Conservation (phyloP, 768 basidiomycete species). For the Termitomyces sp. region DNA sequence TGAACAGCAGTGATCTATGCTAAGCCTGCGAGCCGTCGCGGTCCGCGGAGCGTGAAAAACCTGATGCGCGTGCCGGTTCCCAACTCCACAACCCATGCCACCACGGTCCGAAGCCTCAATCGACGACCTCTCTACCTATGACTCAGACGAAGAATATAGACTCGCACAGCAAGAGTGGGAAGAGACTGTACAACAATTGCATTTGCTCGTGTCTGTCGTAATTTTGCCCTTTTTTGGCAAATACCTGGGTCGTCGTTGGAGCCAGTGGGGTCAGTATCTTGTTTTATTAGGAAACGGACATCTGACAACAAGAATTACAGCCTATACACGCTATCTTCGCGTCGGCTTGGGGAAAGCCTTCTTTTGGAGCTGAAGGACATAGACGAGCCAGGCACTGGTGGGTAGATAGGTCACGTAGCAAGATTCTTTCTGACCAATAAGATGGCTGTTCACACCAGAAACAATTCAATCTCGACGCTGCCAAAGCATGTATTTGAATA, state of each 20-base stretch:
- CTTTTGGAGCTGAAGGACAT: conserved; percentile 43
- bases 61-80: background rate
- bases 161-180: conserved; percentile 91
- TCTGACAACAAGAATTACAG: conserved; percentile 32
- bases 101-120: conserved; percentile 59
- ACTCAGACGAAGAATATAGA: conserved; percentile 68
- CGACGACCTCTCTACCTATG: conserved; percentile 58
- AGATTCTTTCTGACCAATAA: background rate
- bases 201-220: conserved; percentile 75
- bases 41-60: background rate
- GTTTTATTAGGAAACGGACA: conserved; percentile 1
- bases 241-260: conserved; percentile 84
- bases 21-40: no score
- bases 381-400: background rate
- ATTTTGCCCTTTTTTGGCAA: conserved; percentile 86
- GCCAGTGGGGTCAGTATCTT: conserved; percentile 68
- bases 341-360: conserved; percentile 64
- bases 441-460: background rate
- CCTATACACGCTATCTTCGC: conserved; percentile 66
- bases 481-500: background rate
- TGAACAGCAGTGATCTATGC: no score
- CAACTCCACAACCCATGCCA: conserved; percentile 44
- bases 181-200: conserved; percentile 82
- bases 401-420: background rate
- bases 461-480: background rate